A percentile compares a stretch with the other conserved stretches of the same genome.
These are phyloP conservation scores for Boletus vermiculosoides DNA, from an alignment of 768 basidiomycete genomes.

Conservation along the genomic window DNA sequence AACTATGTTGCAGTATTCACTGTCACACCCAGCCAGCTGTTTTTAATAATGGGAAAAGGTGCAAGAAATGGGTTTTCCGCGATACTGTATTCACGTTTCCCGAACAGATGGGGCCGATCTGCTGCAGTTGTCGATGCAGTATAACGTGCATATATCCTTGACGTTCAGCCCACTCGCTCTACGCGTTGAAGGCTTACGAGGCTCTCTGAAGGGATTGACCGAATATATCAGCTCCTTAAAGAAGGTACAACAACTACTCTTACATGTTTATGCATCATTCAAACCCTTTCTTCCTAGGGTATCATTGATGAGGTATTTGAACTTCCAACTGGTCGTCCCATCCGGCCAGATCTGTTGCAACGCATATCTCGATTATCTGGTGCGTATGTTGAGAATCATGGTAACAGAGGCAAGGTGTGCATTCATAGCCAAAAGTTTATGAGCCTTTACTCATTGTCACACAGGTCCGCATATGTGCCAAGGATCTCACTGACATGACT, in stretches of 20 bases:
- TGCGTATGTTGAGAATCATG: slow-evolving; percentile 58
- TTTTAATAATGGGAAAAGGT: slow-evolving; percentile 75
- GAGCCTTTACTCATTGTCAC: background rate
- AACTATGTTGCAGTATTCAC: slow-evolving; percentile 45
- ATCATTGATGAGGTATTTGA: slow-evolving; percentile 35
- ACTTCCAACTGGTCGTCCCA: slow-evolving; percentile 44
- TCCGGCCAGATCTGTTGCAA: slow-evolving; percentile 50
- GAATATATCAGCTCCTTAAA: slow-evolving; percentile 49
- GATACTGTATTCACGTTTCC: slow-evolving; percentile 10
- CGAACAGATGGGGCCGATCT: slow-evolving; percentile 62
- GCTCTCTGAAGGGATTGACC: slow-evolving; percentile 46
- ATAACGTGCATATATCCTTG: slow-evolving; percentile 62
- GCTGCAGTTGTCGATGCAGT: slow-evolving; percentile 54
- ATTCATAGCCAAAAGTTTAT: background rate
- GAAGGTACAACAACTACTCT: slow-evolving; percentile 36
- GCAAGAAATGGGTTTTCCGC: background rate
- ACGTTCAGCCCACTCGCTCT: slow-evolving; percentile 54
- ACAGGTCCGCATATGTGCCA: slow-evolving; percentile 59
- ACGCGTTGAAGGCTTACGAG: slow-evolving; percentile 56
- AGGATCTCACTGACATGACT: slow-evolving; percentile 37
- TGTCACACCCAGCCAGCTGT: slow-evolving; percentile 58
- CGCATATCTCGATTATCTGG: slow-evolving; percentile 67
- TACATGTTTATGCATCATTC: background rate
- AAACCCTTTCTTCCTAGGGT: slow-evolving; percentile 11
- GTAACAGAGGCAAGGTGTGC: slow-evolving; percentile 45